Evolutionary conservation across 148 eudicot genomes (phyloP), one percentile per base, ranked within the genome.

Genomic region (Euryodendron excelsum): DNA sequence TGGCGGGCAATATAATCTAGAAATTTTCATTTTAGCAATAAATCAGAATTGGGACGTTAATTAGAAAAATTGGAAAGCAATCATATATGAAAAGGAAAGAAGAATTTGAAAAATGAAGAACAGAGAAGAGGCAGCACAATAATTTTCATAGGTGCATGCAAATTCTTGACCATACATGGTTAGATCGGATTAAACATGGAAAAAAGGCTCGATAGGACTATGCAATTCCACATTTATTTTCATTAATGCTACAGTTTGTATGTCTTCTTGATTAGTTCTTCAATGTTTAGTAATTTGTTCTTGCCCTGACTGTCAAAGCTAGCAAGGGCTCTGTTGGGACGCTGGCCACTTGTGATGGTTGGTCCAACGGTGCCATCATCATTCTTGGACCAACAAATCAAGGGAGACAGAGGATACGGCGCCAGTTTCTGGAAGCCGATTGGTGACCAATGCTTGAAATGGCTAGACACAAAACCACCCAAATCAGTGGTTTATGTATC

Each of bases 401-500:
- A 41, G 63, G 79, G 76, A 50, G 86, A 84, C 39, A 78, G 1
- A 20, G 73, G 69, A 25, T 84, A 81, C 55, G 86, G 84, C 28
- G 79, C 74, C 63, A 69, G 77, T 55, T 79, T 84, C 3, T 80
- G 80, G 72, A n/a, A 68, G 50, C 73, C 77, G 20, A 60, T 23
- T 33, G 76, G 82, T 14, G 67, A 74, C 65, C 44, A 34, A 1
- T 81, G 72, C 78, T 52, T 71, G 50, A 58, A 74, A 81, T 84
- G 84, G 87, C 82, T 81, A 8, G 63, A 84, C 59, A 31, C 77
- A 55, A 81, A 77, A 21, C 71, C 76, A 14, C 50, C 76, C 45
- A 73, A 68, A 67, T 78, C 84, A 23, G 82, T 84, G 3, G 74
- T 81, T 12, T 81, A 84, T 23, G 71, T 84, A 33, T 69, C 84